Conservation (phyloP, 345 rosid genomes). For the Linum tenue region DNA sequence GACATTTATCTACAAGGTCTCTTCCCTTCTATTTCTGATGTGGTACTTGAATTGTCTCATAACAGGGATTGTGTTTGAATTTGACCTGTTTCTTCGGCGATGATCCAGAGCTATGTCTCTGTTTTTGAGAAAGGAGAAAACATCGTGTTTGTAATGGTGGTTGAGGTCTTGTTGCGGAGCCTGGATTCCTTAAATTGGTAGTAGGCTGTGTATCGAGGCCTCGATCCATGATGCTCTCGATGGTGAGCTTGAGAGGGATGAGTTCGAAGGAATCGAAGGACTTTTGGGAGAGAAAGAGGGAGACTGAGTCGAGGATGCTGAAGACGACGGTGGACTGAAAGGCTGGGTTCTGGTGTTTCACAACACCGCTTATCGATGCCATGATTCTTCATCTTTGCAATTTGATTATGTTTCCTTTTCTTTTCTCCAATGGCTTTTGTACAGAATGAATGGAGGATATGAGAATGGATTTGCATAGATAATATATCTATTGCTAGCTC, state of each 20-base stretch:
- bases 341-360: slow-evolving; percentile 23
- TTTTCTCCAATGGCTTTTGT: slow-evolving; percentile 13
- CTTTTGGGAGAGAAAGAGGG: slow-evolving; percentile 56
- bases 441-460: too few species aligned
- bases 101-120: slow-evolving; percentile 13
- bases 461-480: too few species aligned
- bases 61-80: slow-evolving; percentile 34
- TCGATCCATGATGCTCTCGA: slow-evolving; percentile 52
- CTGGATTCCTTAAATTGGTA: slow-evolving; percentile 55
- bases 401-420: background rate
- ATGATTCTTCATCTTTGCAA: slow-evolving; percentile 14
- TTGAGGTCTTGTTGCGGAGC: slow-evolving; percentile 29
- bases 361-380: slow-evolving; percentile 23
- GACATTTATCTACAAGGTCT: too few species aligned
- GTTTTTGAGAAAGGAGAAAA: background rate
- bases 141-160: too few species aligned
- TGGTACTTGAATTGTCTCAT: too few species aligned
- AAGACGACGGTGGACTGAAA: too few species aligned
- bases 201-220: slow-evolving; percentile 67
- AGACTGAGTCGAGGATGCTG: too few species aligned
- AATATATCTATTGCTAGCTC: slow-evolving; percentile 6
- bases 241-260: slow-evolving; percentile 36
- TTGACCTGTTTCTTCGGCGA: slow-evolving; percentile 56
- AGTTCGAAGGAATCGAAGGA: slow-evolving; percentile 20
- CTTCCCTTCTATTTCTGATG: too few species aligned